A percentile compares a stretch with the other conserved stretches of the same genome.
Evolutionary conservation across 768 basidiomycete genomes (phyloP).

Genomic region (Suillus subaureus): DNA sequence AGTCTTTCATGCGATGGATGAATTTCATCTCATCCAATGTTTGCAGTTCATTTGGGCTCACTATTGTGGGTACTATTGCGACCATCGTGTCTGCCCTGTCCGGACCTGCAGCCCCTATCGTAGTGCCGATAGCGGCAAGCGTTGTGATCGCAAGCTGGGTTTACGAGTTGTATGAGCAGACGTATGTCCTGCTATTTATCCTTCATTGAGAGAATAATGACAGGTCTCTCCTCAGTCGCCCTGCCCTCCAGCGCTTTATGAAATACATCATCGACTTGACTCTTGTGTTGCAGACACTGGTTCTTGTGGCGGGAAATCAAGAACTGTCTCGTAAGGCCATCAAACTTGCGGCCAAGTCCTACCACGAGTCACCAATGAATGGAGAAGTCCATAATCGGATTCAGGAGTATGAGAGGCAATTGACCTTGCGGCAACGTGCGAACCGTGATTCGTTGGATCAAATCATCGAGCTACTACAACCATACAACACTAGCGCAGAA

Average conservation of each 20-base stretch:
- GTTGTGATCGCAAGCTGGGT: constrained; percentile 1
- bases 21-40: not conserved
- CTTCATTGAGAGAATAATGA: not conserved
- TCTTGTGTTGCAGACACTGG: constrained; percentile 25
- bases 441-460: not conserved
- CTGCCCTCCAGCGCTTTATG: constrained; percentile 21
- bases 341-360: not conserved
- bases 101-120: constrained; percentile 2
- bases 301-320: constrained; percentile 1
- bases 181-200: not conserved
- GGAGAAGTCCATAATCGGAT: not conserved
- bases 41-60: not conserved
- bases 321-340: not conserved
- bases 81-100: not conserved
- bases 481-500: not conserved
- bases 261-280: constrained; percentile 30
- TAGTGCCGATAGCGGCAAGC: not conserved
- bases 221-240: not conserved
- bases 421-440: not conserved
- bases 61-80: not conserved
- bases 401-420: not conserved
- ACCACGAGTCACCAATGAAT: not conserved
- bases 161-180: constrained; percentile 1
- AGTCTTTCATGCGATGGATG: not conserved
- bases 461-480: not conserved